phyloP scores from a whole-genome alignment of 768 basidiomycete genomes.

The Trametes gibbosa region DNA sequence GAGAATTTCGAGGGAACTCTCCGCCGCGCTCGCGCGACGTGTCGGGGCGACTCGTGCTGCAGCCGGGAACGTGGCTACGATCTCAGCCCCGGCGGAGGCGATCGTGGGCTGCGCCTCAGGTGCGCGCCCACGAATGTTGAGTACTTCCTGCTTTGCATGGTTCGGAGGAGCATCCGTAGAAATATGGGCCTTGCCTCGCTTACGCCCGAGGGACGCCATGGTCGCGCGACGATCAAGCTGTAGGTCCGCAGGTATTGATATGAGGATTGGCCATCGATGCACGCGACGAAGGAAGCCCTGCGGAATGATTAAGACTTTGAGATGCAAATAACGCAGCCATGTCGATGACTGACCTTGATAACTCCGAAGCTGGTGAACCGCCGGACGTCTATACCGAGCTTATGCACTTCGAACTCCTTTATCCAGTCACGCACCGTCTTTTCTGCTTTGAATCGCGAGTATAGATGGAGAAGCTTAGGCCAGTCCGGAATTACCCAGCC shows the following conservation, averaged over 20 bases:
- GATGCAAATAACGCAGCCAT: neutral
- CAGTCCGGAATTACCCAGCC: constrained; percentile 73
- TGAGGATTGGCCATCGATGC: constrained; percentile 86
- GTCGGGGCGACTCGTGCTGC: constrained; percentile 10
- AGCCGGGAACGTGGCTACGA: constrained; percentile 21
- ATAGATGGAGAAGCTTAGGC: constrained; percentile 83
- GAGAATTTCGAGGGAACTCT: constrained; percentile 65
- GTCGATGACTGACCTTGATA: constrained; percentile 66
- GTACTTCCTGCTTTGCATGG: constrained; percentile 9
- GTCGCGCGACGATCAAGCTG: constrained; percentile 1
- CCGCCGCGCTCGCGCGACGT: constrained; percentile 62
- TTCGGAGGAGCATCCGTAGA: neutral
- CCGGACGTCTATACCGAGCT: constrained; percentile 80
- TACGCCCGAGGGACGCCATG: constrained; percentile 19
- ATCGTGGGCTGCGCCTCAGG: constrained; percentile 25
- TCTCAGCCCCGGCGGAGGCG: constrained; percentile 29
- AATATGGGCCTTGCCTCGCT: constrained; percentile 17
- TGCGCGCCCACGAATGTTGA: constrained; percentile 13
- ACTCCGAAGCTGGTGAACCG: constrained; percentile 98
- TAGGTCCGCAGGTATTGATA: constrained; percentile 26
- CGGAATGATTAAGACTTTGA: neutral
- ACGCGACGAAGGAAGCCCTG: constrained; percentile 91
- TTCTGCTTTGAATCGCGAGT: constrained; percentile 82
- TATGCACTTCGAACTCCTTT: constrained; percentile 65
- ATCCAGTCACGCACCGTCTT: constrained; percentile 88